Evolutionary conservation across 164 flowering plant genomes (phyloP).

Genomic region (Umbilicus rupestris): DNA sequence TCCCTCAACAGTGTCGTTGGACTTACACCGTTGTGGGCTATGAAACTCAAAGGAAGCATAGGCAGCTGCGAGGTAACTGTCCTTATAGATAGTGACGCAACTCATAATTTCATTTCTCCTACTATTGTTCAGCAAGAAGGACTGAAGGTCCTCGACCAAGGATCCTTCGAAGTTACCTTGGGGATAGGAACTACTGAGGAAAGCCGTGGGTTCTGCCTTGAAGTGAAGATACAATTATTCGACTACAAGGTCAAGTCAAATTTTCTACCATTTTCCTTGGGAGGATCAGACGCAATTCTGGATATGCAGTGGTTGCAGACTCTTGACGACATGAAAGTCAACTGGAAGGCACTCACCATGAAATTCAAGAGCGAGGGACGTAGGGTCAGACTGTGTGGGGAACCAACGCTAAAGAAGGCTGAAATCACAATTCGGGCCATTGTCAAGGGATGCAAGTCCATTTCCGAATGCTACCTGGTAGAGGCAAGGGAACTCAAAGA

Average conservation of each 20-base stretch:
- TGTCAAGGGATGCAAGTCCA: no score
- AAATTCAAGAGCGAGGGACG: neutral
- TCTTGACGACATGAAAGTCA: no score
- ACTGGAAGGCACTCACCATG: neutral
- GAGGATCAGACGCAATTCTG: neutral
- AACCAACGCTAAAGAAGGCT: no score
- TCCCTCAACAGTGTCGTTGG: neutral
- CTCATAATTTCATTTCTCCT: neutral
- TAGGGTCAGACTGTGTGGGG: no score
- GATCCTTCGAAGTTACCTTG: neutral
- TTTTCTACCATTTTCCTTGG: neutral
- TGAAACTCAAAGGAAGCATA: neutral
- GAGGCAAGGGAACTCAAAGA: no score
- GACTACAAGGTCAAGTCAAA: neutral
- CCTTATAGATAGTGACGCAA: neutral
- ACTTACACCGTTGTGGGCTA: neutral
- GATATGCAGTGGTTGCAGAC: neutral
- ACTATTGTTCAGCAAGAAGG: neutral
- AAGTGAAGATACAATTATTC: neutral
- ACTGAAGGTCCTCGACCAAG: neutral
- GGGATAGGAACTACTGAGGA: neutral
- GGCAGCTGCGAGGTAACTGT: neutral
- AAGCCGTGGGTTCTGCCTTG: neutral
- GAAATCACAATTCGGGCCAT: no score
- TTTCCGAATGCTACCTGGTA: no score